Evolutionary conservation across 2,329 filamentous ascomycete genomes (phyloP), one percentile per base, ranked within the genome.

Genomic region (Corynespora cassiicola): DNA sequence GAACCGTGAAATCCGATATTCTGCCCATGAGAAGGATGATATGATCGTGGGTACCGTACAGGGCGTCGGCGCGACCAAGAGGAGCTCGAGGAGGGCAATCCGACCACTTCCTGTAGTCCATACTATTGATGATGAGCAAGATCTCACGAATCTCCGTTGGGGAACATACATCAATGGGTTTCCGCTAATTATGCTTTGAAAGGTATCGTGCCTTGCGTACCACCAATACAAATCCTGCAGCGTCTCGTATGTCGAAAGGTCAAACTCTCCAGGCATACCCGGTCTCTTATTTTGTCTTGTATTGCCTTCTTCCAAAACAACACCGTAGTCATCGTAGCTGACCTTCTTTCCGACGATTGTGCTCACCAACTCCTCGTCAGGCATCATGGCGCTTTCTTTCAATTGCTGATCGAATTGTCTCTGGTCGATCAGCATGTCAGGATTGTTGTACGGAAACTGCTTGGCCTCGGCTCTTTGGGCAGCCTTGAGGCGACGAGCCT

Each of bases 161-260:
- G n/a, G n/a, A n/a, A 79, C 90, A 78, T 75, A 96, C 90, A 96
- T 85, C 30, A 95, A 75, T 46, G 80, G 80, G 26, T 92, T 91
- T 7, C 90, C 92, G 52, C 91, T 94, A 16, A 97, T 74, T 45
- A 96, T 82, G 62, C 88, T 90, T 65, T 96, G 92, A 54, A 92
- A 95, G 7, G 88, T 83, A 65, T 97, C 94, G 75, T 96, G 94
- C 68, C 96, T 95, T 56, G 82, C 86, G 64, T 91, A 96, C 88
- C 90, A 96, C 91, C 92, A 99, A 62, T 87, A 95, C 5, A 97
- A 71, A 68, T 97, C 94, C 49, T 87, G 83, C 24, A 94, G 76
- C 11, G 87, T 85, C 57, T 94, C 87, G 58, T 88, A 95, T 25
- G 81, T 84, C 46, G 89, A 85, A 31, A 95, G 78, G 45, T 97